phyloP scores from a whole-genome alignment of 2,329 filamentous ascomycete species.

The Fusarium verticillioides region DNA sequence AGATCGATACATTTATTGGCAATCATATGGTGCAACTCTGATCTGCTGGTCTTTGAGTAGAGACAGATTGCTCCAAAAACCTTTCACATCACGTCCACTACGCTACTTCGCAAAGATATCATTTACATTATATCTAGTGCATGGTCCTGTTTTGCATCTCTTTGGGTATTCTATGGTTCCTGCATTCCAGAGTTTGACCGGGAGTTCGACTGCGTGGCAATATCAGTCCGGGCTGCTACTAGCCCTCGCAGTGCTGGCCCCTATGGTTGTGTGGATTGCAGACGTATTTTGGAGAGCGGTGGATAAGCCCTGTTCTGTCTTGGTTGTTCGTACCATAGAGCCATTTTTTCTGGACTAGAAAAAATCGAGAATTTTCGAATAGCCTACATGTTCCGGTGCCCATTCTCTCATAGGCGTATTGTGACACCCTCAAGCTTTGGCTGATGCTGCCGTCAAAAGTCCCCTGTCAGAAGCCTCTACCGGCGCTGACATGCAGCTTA shows the following conservation, averaged over 20 bases:
- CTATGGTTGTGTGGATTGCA: neutral
- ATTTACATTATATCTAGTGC: neutral
- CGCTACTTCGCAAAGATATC: neutral
- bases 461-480: too few species aligned
- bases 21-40: neutral
- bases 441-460: too few species aligned
- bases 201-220: neutral
- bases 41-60: neutral
- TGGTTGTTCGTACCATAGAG: neutral
- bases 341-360: neutral
- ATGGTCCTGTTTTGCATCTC: neutral
- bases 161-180: neutral
- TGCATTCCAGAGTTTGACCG: neutral
- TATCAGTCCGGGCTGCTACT: neutral
- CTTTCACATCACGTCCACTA: neutral
- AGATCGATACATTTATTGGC: neutral
- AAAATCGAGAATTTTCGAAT: fast-evolving
- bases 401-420: neutral
- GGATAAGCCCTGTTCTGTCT: neutral
- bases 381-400: fast-evolving
- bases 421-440: too few species aligned
- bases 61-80: neutral
- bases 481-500: neutral
- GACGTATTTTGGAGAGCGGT: neutral
- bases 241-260: neutral